Evolutionary conservation across 2,329 filamentous ascomycete species (phyloP).

Genomic region (Arthroderma sp.): DNA sequence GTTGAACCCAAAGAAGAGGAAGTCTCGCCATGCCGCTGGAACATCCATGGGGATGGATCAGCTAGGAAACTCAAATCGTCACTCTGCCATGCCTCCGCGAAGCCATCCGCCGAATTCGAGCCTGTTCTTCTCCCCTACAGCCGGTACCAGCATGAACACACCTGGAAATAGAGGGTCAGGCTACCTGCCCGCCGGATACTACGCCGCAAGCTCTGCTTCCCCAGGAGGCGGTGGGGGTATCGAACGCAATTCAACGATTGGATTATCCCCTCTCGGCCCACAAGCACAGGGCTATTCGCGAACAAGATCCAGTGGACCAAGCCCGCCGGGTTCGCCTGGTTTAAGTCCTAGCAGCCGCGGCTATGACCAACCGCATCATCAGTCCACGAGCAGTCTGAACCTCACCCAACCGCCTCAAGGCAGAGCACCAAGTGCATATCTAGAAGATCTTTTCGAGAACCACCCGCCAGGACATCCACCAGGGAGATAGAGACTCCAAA

Average conservation of each 20-base stretch:
- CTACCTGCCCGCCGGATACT: slow-evolving; percentile 84
- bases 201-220: slow-evolving; percentile 54
- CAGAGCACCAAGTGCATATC: slow-evolving; percentile 72
- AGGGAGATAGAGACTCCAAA: no score
- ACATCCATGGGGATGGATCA: slow-evolving; percentile 44
- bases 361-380: slow-evolving; percentile 18
- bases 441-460: slow-evolving; percentile 80
- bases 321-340: slow-evolving; percentile 53
- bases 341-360: slow-evolving; percentile 33
- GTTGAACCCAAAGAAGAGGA: slow-evolving; percentile 26
- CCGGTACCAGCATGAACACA: slow-evolving; percentile 43
- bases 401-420: slow-evolving; percentile 52
- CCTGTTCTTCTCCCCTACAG: slow-evolving; percentile 92
- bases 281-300: slow-evolving; percentile 42
- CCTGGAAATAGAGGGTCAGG: slow-evolving; percentile 55
- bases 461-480: slow-evolving; percentile 29
- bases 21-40: slow-evolving; percentile 21
- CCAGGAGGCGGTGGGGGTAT: slow-evolving; percentile 26
- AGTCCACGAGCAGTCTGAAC: slow-evolving; percentile 48
- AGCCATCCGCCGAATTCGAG: slow-evolving; percentile 49
- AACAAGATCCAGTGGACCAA: slow-evolving; percentile 37
- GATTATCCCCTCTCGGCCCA: slow-evolving; percentile 48
- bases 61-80: slow-evolving; percentile 23
- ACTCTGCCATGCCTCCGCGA: slow-evolving; percentile 26
- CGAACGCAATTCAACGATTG: slow-evolving; percentile 35